Base-by-base conservation (phyloP, 2,329 filamentous ascomycete genomes). In the Parafenestella ontariensis region DNA sequence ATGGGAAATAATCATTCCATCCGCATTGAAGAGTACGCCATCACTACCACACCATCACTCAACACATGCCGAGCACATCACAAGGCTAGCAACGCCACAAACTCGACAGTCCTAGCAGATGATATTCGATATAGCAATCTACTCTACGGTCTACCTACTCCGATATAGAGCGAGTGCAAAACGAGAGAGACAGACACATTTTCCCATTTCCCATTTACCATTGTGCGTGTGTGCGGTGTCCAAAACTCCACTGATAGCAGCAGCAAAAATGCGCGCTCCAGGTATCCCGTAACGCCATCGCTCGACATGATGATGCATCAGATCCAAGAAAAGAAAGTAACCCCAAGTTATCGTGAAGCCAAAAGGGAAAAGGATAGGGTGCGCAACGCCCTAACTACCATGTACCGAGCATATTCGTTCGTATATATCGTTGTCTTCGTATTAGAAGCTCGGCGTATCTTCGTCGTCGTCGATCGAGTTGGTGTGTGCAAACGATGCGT, bases 401-500 rank as follows among this genome's bases (percentile, higher is more conserved):
- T 39, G 9, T 39, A 21, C 36, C 9, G 13, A 23, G 17, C 20
- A 21, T 3, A 13, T 21, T 24, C 37, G 11, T 40, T 24, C 4
- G 15, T 39, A 23, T 39, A 23, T 39, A 23, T 40, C 37, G 37
- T 40, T 23, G 18, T 6, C 13, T 34, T n/a, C 13, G 15, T 3
- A 15, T 40, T 23, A 40, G 11, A 24, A 23, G 15, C 20, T 23
- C 20, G 20, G 9, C 2, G 10, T 24, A 23, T 40, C 20, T 24
- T 24, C 20, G 31, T 34, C 20, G 31, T 34, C 4, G 3, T 23
- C 20, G 9, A 26, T 26, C 37, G 37, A 23, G 11, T 20, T 15
- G 7, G 21, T n/a, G 6, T 23, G 37, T 43, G 21, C 26, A n/a
- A 64, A 44, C 17, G 55, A 57, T 20, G 46, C 54, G 20, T 51